Percentiles rank a stretch among this genome's conserved stretches.
These are phyloP conservation scores for Penicillium macrosclerotiorum DNA, from an alignment of 495 filamentous ascomycete genomes.

Conservation along the genomic window DNA sequence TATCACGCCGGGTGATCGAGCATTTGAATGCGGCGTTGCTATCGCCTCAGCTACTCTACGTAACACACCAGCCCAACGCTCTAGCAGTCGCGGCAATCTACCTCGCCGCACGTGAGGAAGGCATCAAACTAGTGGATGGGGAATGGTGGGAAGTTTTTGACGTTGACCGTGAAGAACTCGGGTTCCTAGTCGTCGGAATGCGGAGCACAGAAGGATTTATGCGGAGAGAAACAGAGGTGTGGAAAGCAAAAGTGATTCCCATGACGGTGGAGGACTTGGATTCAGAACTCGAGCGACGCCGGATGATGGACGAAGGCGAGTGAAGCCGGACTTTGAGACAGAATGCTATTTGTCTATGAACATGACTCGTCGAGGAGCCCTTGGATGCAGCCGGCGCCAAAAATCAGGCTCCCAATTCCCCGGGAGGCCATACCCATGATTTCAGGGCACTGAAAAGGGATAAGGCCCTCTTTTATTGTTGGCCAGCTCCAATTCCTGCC, in stretches of 20 bases:
- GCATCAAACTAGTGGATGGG: slow-evolving; percentile 69
- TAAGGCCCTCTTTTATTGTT: too few relatives aligned
- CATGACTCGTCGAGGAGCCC: too few relatives aligned
- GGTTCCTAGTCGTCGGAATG: slow-evolving; percentile 88
- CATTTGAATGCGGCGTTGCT: slow-evolving; percentile 82
- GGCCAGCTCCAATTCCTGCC: too few relatives aligned
- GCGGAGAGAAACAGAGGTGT: slow-evolving; percentile 47
- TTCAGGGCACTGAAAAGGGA: too few relatives aligned
- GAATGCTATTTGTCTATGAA: background rate
- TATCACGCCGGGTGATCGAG: slow-evolving; percentile 64
- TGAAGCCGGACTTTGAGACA: slow-evolving; percentile 23
- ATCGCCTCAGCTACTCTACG: slow-evolving; percentile 83
- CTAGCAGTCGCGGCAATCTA: slow-evolving; percentile 90
- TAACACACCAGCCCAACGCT: slow-evolving; percentile 85
- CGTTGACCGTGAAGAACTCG: slow-evolving; percentile 92
- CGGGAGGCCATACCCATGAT: too few relatives aligned
- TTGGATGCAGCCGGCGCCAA: too few relatives aligned
- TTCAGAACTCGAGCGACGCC: slow-evolving; percentile 55
- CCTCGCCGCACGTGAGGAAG: slow-evolving; percentile 75
- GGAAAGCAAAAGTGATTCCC: slow-evolving; percentile 40
- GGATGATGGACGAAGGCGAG: slow-evolving; percentile 53
- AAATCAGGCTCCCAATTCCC: too few relatives aligned
- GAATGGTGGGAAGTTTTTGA: slow-evolving; percentile 99
- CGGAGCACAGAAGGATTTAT: slow-evolving; percentile 75
- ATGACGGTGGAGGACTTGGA: slow-evolving; percentile 56